These are phyloP conservation scores for Berberis thunbergii DNA, from an alignment of 164 flowering plant species.

Conservation along the genomic window DNA sequence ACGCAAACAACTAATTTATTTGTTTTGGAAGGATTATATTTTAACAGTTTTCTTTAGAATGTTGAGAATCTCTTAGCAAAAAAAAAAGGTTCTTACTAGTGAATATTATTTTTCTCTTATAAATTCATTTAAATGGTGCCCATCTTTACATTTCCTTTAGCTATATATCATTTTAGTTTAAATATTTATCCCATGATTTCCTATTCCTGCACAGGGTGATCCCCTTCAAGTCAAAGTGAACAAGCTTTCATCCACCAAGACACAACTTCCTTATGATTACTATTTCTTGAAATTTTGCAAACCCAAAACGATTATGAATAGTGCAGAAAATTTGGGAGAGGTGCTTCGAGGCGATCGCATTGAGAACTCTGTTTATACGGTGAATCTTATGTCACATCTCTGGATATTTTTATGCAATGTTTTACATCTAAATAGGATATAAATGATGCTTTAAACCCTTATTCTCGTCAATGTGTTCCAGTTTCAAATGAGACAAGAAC, in stretches of 20 bases:
- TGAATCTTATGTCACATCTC: slow-evolving; percentile 11
- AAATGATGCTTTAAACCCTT: background rate
- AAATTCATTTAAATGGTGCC: background rate
- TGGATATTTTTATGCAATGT: background rate
- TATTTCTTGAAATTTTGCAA: slow-evolving; percentile 47
- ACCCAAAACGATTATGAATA: slow-evolving; percentile 37
- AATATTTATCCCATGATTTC: slow-evolving; percentile 1
- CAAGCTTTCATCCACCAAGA: slow-evolving; percentile 59
- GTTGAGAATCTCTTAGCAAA: too few species aligned
- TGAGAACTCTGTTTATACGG: slow-evolving; percentile 51
- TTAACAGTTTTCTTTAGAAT: too few species aligned
- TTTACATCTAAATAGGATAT: background rate
- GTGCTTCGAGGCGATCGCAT: slow-evolving; percentile 70
- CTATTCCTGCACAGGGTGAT: slow-evolving; percentile 33
- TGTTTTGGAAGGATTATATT: too few species aligned
- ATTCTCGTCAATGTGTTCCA: slow-evolving; percentile 7
- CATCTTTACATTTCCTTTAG: slow-evolving; percentile 1
- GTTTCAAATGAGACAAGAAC: slow-evolving; percentile 49
- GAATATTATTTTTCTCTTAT: too few species aligned
- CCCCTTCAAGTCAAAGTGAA: slow-evolving; percentile 49
- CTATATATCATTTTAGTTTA: background rate
- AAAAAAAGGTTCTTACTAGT: too few species aligned
- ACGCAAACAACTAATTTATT: too few species aligned
- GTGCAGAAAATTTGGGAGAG: slow-evolving; percentile 59
- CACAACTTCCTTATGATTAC: slow-evolving; percentile 58